Percentiles rank a stretch among this genome's conserved stretches.
Conservation (phyloP, 805 yeast species). For the Saturnispora besseyi region DNA sequence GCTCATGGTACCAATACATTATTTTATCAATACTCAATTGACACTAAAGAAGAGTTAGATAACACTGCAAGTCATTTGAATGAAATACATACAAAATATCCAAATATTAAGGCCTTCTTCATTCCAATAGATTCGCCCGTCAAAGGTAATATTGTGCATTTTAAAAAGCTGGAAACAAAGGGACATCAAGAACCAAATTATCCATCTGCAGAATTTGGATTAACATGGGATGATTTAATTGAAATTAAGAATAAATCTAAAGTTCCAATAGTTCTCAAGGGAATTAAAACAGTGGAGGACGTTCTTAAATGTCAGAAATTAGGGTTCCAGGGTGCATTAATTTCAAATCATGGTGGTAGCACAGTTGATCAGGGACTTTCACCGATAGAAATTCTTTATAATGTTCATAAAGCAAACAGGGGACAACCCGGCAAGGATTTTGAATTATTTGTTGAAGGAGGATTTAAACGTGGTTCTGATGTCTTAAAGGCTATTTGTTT, state of each 20-base stretch:
- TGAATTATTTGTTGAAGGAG: constrained; percentile 42
- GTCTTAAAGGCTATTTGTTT: constrained; percentile 34
- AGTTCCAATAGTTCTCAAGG: constrained; percentile 48
- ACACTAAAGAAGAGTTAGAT: constrained; percentile 52
- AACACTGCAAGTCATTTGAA: constrained; percentile 29
- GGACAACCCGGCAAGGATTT: constrained; percentile 36
- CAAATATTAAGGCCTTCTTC: constrained; percentile 64
- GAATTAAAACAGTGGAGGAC: constrained; percentile 61
- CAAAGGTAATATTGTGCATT: constrained; percentile 79
- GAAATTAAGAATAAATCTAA: constrained; percentile 38
- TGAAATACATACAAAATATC: constrained; percentile 14
- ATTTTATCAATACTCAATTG: constrained; percentile 79
- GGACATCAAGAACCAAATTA: constrained; percentile 27
- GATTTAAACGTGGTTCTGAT: constrained; percentile 37
- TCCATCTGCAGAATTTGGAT: constrained; percentile 8
- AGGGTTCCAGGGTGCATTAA: constrained; percentile 54
- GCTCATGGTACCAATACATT: constrained; percentile 52
- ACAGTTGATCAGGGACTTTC: constrained; percentile 57
- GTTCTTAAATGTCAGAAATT: constrained; percentile 47
- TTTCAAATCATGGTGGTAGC: constrained; percentile 72
- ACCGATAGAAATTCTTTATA: constrained; percentile 52
- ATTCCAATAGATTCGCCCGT: constrained; percentile 81
- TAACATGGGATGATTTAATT: constrained; percentile 54
- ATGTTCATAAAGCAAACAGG: constrained; percentile 31
- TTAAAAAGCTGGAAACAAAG: constrained; percentile 62